Evolutionary conservation across 2,329 filamentous ascomycete species (phyloP).

Genomic region (Rugonectria rugulosa): DNA sequence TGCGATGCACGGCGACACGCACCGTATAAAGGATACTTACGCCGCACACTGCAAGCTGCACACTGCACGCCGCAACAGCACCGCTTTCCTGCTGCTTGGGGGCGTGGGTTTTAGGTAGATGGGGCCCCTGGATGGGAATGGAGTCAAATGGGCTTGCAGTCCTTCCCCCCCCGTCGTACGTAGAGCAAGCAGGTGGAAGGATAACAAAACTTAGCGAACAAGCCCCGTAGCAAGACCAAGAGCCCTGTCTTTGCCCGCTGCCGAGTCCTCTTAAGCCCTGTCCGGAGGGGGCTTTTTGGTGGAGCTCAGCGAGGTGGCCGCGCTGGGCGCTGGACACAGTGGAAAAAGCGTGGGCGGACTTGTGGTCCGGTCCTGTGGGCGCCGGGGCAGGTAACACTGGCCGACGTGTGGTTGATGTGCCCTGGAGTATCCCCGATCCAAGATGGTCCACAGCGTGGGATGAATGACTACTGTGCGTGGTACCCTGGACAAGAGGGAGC

Average conservation of each 20-base stretch:
- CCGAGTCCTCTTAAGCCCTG: constrained; percentile 22
- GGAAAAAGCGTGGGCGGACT: constrained; percentile 1
- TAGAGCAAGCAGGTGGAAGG: background rate
- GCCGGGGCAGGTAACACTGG: constrained; percentile 13
- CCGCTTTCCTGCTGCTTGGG: constrained; percentile 14
- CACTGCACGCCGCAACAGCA: background rate
- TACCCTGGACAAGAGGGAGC: background rate
- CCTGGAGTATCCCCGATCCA: background rate
- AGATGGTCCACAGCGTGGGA: constrained; percentile 3
- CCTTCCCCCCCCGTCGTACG: constrained; percentile 5
- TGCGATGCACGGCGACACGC: background rate
- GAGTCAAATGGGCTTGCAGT: background rate
- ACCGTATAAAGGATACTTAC: background rate
- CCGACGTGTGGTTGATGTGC: constrained; percentile 1
- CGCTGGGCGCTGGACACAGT: constrained; percentile 15
- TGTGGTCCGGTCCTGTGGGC: background rate
- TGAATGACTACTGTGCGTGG: background rate
- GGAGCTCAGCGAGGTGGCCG: constrained; percentile 13
- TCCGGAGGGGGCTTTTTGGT: constrained; percentile 3
- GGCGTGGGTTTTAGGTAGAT: constrained; percentile 26
- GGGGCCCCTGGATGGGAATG: constrained; percentile 2
- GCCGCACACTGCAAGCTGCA: constrained; percentile 5
- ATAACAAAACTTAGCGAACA: too few species aligned
- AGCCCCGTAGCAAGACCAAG: background rate
- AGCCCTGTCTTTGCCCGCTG: background rate